These are phyloP conservation scores for Fusarium temperatum DNA, from an alignment of 2,329 filamentous ascomycete species.

Conservation along the genomic window DNA sequence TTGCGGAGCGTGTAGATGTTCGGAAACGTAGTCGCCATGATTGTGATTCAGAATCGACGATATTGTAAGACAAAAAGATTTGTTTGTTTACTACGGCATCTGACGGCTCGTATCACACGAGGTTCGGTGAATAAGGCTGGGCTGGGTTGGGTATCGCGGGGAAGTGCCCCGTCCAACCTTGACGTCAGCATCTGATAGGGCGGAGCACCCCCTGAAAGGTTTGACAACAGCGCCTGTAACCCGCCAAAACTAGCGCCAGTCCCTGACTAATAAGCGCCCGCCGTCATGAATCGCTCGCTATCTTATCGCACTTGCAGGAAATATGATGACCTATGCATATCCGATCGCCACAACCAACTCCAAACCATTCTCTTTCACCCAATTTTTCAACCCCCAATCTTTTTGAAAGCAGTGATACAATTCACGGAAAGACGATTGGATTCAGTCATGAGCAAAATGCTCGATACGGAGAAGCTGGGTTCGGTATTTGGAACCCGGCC, in stretches of 20 bases:
- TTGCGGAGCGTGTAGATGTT: constrained; percentile 88
- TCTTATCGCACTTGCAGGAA: constrained; percentile 39
- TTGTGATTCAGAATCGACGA: background rate
- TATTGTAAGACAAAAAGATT: background rate
- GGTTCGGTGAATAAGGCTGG: constrained; percentile 10
- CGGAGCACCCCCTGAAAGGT: constrained; percentile 12
- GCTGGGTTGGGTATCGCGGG: constrained; percentile 18
- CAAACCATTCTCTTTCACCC: constrained; percentile 12
- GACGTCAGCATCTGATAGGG: constrained; percentile 31
- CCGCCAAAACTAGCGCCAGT: constrained; percentile 17
- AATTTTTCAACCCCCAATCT: constrained; percentile 13
- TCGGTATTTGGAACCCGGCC: constrained; percentile 64
- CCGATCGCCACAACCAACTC: constrained; percentile 25
- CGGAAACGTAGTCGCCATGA: constrained; percentile 63
- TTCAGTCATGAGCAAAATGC: constrained; percentile 52
- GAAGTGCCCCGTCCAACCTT: constrained; percentile 8
- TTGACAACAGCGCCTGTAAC: constrained; percentile 16
- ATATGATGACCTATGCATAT: constrained; percentile 39
- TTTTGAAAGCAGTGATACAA: constrained; percentile 25
- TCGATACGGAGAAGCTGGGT: constrained; percentile 61
- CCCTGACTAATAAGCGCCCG: constrained; percentile 38
- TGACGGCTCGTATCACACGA: background rate
- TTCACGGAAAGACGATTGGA: constrained; percentile 12
- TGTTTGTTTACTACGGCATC: background rate
- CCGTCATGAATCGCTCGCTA: constrained; percentile 33